phyloP scores from a whole-genome alignment of 352 stramenopile species.

The Phytophthora pini region DNA sequence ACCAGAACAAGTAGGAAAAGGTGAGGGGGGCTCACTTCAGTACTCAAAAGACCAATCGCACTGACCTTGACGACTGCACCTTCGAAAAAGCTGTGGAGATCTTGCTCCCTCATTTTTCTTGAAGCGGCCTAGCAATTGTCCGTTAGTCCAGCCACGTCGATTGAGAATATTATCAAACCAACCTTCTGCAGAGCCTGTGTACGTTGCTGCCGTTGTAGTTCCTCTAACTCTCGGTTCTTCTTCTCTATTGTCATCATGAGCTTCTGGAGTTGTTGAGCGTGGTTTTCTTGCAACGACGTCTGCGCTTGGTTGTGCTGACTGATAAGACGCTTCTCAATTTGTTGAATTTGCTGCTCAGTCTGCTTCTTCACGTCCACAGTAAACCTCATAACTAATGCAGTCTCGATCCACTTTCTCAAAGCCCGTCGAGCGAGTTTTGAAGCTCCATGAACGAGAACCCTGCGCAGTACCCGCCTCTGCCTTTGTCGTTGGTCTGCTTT shows the following conservation, averaged over 20 bases:
- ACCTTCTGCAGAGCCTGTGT: constrained; percentile 33
- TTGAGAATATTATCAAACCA: not conserved
- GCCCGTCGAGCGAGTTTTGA: constrained; percentile 4
- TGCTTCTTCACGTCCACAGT: constrained; percentile 14
- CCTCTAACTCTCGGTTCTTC: constrained; percentile 33
- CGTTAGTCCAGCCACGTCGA: constrained; percentile 2
- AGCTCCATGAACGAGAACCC: constrained; percentile 16
- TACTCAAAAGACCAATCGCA: not conserved
- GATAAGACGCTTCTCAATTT: constrained; percentile 7
- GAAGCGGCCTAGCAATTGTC: constrained; percentile 12
- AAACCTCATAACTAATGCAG: constrained; percentile 9
- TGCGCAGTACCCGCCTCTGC: constrained; percentile 18
- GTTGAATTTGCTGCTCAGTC: constrained; percentile 15
- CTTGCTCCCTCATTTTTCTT: constrained; percentile 31
- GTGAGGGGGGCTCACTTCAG: not conserved
- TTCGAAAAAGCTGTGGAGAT: constrained; percentile 49
- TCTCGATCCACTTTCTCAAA: constrained; percentile 28
- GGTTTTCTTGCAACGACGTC: constrained; percentile 3
- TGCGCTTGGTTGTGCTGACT: constrained; percentile 28
- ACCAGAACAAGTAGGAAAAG: not conserved
- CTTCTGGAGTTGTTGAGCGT: constrained; percentile 30
- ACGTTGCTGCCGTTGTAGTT: constrained; percentile 19
- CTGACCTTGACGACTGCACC: constrained; percentile 31
- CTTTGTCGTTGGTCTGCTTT: constrained; percentile 8
- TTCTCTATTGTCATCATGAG: constrained; percentile 28